These are phyloP conservation scores for Hyaloperonospora brassicae DNA, from an alignment of 352 stramenopile genomes.

Conservation along the genomic window DNA sequence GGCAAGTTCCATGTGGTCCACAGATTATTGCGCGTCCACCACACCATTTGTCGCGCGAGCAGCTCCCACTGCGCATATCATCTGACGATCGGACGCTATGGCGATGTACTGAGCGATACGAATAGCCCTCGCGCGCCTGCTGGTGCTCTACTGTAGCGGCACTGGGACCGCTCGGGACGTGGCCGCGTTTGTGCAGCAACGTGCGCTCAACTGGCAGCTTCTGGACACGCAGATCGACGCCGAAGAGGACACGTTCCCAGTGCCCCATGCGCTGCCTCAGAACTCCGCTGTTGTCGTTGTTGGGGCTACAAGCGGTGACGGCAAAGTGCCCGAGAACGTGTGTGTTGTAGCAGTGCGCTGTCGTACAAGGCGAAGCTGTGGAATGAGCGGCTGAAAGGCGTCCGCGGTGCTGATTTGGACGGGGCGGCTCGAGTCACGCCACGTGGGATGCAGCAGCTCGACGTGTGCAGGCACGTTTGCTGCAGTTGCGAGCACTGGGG, in stretches of 20 bases:
- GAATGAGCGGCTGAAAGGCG: conserved; percentile 46
- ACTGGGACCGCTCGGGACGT: conserved; percentile 86
- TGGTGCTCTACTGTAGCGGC: conserved; percentile 88
- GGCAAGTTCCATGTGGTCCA: neutral
- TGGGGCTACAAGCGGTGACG: conserved; percentile 88
- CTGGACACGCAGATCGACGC: conserved; percentile 39
- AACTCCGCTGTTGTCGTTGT: conserved; percentile 82
- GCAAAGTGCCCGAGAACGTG: conserved; percentile 90
- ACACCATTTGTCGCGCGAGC: neutral
- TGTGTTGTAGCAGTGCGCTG: conserved; percentile 80
- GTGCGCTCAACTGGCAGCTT: conserved; percentile 53
- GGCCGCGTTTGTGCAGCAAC: conserved; percentile 63
- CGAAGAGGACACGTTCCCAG: conserved; percentile 69
- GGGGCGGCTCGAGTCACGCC: conserved; percentile 89
- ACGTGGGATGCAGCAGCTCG: conserved; percentile 90
- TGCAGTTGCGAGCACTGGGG: conserved; percentile 78
- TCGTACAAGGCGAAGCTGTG: conserved; percentile 79
- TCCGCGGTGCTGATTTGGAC: conserved; percentile 83
- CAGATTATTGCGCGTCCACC: neutral
- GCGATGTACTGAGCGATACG: too few species aligned
- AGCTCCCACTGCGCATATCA: too few species aligned
- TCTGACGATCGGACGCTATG: too few species aligned
- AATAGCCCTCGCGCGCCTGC: conserved; percentile 30
- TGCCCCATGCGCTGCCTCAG: conserved; percentile 38
- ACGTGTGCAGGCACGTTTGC: conserved; percentile 72